A percentile compares a stretch with the other conserved stretches of the same genome.
Conservation (phyloP, 2,329 filamentous ascomycete species). For the Colletotrichum coccodes region DNA sequence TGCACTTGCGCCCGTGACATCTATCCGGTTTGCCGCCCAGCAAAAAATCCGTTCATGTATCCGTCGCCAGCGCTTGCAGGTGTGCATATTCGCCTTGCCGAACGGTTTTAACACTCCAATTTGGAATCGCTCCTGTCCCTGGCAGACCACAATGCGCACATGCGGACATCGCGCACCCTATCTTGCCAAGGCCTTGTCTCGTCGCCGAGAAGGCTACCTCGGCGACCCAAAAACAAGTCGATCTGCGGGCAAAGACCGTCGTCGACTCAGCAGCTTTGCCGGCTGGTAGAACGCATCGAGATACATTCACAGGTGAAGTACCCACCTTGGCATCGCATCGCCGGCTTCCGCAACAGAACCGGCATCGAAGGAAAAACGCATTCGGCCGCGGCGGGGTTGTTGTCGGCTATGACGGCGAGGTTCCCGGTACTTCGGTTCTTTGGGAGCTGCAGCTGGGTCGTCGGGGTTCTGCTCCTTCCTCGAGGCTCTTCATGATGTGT, state of each 20-base stretch:
- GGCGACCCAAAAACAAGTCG: neutral
- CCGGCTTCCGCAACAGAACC: conserved; percentile 58
- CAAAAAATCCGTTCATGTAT: neutral
- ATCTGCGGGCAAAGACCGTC: neutral
- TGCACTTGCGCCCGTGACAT: conserved; percentile 29
- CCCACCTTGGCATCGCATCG: conserved; percentile 79
- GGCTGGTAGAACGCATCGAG: neutral
- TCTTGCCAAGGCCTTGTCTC: neutral
- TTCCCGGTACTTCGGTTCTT: conserved; percentile 76
- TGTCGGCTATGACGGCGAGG: conserved; percentile 58
- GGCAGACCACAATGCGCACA: conserved; percentile 11
- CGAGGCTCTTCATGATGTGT: conserved; percentile 50
- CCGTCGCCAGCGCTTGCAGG: neutral
- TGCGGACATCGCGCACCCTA: neutral
- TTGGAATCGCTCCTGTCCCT: neutral
- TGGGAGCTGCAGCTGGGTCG: conserved; percentile 62
- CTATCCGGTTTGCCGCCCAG: conserved; percentile 1
- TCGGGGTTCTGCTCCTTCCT: conserved; percentile 54
- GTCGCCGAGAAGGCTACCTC: neutral
- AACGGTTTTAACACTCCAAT: neutral
- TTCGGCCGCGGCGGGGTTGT: conserved; percentile 64
- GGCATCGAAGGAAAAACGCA: conserved; percentile 82
- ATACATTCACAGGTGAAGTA: conserved; percentile 24
- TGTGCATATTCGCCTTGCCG: neutral
- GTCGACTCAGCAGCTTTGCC: conserved; percentile 5